Evolutionary conservation across 2,329 filamentous ascomycete species (phyloP).

Genomic region (Alternaria novae-zelandiae): DNA sequence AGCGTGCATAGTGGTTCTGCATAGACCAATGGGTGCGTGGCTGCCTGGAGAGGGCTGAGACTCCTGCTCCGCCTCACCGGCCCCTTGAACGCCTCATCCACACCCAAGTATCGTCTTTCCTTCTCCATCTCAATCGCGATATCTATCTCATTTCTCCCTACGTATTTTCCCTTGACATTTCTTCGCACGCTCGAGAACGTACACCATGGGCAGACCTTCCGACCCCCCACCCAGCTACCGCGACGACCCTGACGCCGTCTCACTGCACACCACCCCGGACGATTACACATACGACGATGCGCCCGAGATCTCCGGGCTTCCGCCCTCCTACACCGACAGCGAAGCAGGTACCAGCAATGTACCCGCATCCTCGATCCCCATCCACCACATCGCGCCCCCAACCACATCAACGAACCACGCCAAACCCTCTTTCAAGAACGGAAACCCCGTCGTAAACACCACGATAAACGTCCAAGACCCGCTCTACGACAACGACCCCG

Average conservation of each 20-base stretch:
- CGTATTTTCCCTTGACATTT: neutral
- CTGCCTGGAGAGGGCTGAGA: slow-evolving; percentile 33
- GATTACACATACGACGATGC: slow-evolving; percentile 48
- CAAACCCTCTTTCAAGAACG: slow-evolving; percentile 27
- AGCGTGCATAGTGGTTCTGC: slow-evolving; percentile 5
- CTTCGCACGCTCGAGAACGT: neutral
- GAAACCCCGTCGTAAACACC: slow-evolving; percentile 35
- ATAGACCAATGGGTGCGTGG: slow-evolving; percentile 20
- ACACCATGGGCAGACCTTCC: slow-evolving; percentile 41
- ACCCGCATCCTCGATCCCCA: slow-evolving; percentile 15
- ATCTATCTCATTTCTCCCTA: neutral
- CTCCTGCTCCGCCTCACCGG: slow-evolving; percentile 31
- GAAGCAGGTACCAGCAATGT: slow-evolving; percentile 24
- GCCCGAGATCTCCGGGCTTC: slow-evolving; percentile 38
- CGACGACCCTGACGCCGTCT: slow-evolving; percentile 48
- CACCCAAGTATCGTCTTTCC: slow-evolving; percentile 5
- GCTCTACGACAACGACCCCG: slow-evolving; percentile 42
- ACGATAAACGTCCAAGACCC: slow-evolving; percentile 38
- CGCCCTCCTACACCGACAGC: slow-evolving; percentile 47
- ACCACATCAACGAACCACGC: slow-evolving; percentile 38
- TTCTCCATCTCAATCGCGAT: neutral
- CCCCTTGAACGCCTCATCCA: slow-evolving; percentile 17
- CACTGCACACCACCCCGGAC: slow-evolving; percentile 48
- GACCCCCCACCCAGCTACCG: slow-evolving; percentile 32
- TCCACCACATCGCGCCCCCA: slow-evolving; percentile 37